Evolutionary conservation across 306 rosid genomes (phyloP), one percentile per base, ranked within the genome.

Genomic region (Acacia melanoxylon): DNA sequence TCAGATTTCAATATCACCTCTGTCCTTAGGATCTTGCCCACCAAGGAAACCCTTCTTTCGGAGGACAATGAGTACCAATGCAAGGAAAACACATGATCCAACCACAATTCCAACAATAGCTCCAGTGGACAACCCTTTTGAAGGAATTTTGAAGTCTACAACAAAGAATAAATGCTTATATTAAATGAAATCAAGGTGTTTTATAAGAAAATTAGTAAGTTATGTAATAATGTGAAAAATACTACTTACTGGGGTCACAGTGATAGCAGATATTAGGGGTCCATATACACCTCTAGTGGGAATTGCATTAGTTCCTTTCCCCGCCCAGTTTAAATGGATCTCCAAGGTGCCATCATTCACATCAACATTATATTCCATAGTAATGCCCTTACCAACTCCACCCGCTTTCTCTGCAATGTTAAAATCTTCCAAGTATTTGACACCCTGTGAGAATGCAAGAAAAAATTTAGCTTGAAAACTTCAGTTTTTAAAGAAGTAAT

Each of bases 211-310:
- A 20, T 37, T 2, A 61, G 76, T 24, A 76, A 80, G 42, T 10
- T 16, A 16, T 17, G 2, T 6, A 29, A 61, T 52, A 65, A 63
- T 2, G 19, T 29, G 20, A 74, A 69, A 56, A 56, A 45, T 63
- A 54, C 87, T 63, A 62, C 87, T 83, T 83, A 91, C 98, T 61
- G 97, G 89, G 54, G 93, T 88, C 69, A 94, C 89, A 1, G 89
- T 76, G 67, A 94, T 89, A n/a, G 94, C 93, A 76, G 94, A 90
- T 85, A 94, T 94, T 62, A 94, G 92, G 86, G 97, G 98, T 78
- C 97, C 98, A 81, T 92, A 92, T 52, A 88, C 91, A 77, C 94
- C 86, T 87, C 90, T 87, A 8, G n/a, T 15, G n/a, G 97, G 98
- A 86, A 94, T 83, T 33, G 90, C 82, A 76, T 79, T 86, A 41